Evolutionary conservation across 257 asterid species (phyloP), one percentile per base, ranked within the genome.

Genomic region (Jasminum sambac): DNA sequence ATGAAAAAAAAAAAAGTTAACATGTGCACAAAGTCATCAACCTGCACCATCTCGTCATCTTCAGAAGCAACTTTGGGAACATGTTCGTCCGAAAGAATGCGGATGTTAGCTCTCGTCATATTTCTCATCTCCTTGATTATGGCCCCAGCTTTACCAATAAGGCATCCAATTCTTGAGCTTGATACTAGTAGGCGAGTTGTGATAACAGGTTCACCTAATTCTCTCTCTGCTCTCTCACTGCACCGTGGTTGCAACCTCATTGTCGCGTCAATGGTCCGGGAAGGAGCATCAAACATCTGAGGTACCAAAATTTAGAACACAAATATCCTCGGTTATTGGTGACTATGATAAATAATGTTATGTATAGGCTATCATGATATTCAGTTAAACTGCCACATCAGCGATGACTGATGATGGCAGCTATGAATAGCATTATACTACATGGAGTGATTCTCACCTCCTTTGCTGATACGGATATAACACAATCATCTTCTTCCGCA

Each of bases 41-140:
- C 98, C 98, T 88, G 96, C 79, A 93, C 93, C 92, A 93, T 80
- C 80, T 82, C 97, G 23, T 90, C 95, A 69, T 90, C 96, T 55
- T 79, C 92, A n/a, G 84, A 79, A 67, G 97, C 97, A 78, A 87
- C 86, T 81, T 85, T 86, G 67, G 97, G 98, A 66, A 90, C 80
- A 80, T 78, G 85, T 71, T 90, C 96, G 26, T 88, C 88, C 3
- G 95, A 75, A 68, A 84, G 78, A 30, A 93, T 82, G 42, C 94
- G 97, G 73, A 93, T 89, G 71, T 82, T 86, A 40, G 97, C 95
- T 76, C 92, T 83, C 59, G 95, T 84, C 38, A 74, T 77, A 81
- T 76, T 87, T 71, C 98, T 88, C 84, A 93, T 90, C 83, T 90
- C 95, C 68, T 76, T 88, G 37, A 93, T 77, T 30, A 93, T 87